These are phyloP conservation scores for Lipomyces orientalis DNA, from an alignment of 805 yeast species.

Conservation along the genomic window DNA sequence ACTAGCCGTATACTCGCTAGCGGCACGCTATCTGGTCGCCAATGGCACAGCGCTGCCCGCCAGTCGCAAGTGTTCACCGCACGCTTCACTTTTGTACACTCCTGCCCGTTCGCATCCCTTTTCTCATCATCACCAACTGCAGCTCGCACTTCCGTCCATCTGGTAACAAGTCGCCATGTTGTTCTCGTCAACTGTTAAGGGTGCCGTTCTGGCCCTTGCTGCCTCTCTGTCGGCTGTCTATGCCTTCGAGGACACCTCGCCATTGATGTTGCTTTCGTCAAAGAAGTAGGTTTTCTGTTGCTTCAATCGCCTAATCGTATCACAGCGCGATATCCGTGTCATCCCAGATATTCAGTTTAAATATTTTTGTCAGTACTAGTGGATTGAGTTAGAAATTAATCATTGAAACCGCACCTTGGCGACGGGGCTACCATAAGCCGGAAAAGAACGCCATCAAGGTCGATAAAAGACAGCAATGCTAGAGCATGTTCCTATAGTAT, in stretches of 20 bases:
- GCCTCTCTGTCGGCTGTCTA: conserved; percentile 31
- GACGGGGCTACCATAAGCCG: not conserved
- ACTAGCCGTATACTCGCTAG: conserved; percentile 10
- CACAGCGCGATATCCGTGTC: not conserved
- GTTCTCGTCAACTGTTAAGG: conserved; percentile 28
- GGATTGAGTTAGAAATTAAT: not conserved
- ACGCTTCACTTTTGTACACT: not conserved
- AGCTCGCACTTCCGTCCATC: not conserved
- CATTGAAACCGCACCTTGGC: not conserved
- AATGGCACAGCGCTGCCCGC: conserved; percentile 13
- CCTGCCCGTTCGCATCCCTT: not conserved
- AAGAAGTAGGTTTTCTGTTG: conserved; percentile 26
- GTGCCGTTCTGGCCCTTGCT: conserved; percentile 31
- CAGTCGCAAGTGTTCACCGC: not conserved
- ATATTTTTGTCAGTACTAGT: not conserved
- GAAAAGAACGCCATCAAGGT: not conserved
- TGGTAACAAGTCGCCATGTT: conserved; percentile 18
- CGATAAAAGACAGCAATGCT: not conserved
- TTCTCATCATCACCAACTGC: conserved; percentile 7
- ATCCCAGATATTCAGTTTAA: not conserved
- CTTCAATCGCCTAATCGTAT: not conserved
- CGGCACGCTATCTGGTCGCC: conserved; percentile 3
- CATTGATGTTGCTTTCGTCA: conserved; percentile 37
- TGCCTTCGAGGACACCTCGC: conserved; percentile 41
- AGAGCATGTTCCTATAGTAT: not conserved